Evolutionary conservation across 2,329 filamentous ascomycete genomes (phyloP).

Genomic region (Claviceps paspali): DNA sequence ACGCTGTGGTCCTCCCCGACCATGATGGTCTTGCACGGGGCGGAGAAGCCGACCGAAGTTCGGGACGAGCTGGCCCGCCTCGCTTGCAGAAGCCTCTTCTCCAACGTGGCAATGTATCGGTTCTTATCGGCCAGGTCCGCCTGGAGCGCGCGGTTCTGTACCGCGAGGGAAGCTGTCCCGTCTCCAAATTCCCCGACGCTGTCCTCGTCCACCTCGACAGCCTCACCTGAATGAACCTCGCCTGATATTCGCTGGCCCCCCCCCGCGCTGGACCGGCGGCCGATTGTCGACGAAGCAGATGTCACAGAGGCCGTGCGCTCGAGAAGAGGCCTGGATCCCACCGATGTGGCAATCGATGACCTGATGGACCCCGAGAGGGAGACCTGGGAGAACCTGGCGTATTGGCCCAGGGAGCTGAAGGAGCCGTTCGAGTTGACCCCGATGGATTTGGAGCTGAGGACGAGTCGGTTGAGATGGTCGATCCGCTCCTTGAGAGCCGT

Average conservation of each 20-base stretch:
- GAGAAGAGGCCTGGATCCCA: slow-evolving; percentile 30
- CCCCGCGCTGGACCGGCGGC: slow-evolving; percentile 31
- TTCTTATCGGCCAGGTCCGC: slow-evolving; percentile 95
- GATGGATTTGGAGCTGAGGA: slow-evolving; percentile 87
- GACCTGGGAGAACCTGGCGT: slow-evolving; percentile 47
- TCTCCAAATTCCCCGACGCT: slow-evolving; percentile 72
- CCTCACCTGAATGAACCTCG: slow-evolving; percentile 22
- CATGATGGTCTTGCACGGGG: slow-evolving; percentile 45
- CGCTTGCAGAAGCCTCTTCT: slow-evolving; percentile 83
- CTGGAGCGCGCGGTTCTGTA: slow-evolving; percentile 86
- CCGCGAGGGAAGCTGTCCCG: slow-evolving; percentile 62
- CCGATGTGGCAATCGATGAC: slow-evolving; percentile 56
- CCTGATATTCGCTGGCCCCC: slow-evolving; percentile 26
- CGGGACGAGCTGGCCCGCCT: slow-evolving; percentile 79
- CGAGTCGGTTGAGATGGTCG: slow-evolving; percentile 87
- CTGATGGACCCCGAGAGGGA: slow-evolving; percentile 42
- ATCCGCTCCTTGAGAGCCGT: slow-evolving; percentile 95
- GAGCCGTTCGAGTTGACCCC: slow-evolving; percentile 74
- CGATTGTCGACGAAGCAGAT: slow-evolving; percentile 46
- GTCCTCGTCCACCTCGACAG: slow-evolving; percentile 47
- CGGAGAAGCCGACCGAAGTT: slow-evolving; percentile 58
- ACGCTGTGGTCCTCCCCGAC: slow-evolving; percentile 69
- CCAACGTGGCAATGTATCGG: slow-evolving; percentile 84
- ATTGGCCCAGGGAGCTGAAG: slow-evolving; percentile 48
- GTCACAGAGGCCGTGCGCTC: slow-evolving; percentile 53